Evolutionary conservation across 176 grass and related monocot species (phyloP).

Genomic region (Eragrostis nindensis): DNA sequence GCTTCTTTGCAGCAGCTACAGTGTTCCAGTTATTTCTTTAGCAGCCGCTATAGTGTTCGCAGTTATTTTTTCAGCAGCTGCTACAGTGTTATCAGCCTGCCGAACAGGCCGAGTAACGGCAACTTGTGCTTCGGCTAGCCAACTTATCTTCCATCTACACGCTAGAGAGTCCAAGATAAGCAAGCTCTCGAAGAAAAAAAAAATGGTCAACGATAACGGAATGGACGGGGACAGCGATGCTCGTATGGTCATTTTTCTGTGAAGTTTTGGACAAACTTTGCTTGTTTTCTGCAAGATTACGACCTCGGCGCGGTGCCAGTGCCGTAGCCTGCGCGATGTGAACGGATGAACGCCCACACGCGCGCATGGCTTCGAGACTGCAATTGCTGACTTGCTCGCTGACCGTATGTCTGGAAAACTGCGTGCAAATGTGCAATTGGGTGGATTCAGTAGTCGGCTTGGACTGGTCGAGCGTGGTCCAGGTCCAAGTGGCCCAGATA

Average conservation of each 20-base stretch:
- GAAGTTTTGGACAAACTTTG: background rate
- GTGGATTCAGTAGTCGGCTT: background rate
- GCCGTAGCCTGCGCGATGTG: background rate
- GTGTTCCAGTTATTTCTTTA: no score
- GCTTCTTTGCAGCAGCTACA: no score
- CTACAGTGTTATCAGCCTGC: no score
- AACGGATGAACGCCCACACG: slow-evolving; percentile 1
- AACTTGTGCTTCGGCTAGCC: background rate
- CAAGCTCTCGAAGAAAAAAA: no score
- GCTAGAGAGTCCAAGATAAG: background rate
- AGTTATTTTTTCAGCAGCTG: no score
- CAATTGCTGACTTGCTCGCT: background rate
- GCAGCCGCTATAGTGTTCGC: no score
- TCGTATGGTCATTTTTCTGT: no score
- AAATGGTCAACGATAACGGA: background rate
- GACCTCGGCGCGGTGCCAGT: background rate
- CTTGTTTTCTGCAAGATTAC: background rate
- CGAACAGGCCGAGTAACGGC: no score
- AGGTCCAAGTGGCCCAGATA: slow-evolving; percentile 35
- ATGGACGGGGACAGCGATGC: background rate
- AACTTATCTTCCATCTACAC: background rate
- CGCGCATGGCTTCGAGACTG: background rate
- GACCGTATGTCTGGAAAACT: background rate
- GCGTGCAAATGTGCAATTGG: slow-evolving; percentile 3
- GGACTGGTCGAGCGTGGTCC: slow-evolving; percentile 14